A percentile compares a stretch with the other conserved stretches of the same genome.
phyloP scores from a whole-genome alignment of 1,284 basidiomycete species.

The Ceratobasidium theobromae region DNA sequence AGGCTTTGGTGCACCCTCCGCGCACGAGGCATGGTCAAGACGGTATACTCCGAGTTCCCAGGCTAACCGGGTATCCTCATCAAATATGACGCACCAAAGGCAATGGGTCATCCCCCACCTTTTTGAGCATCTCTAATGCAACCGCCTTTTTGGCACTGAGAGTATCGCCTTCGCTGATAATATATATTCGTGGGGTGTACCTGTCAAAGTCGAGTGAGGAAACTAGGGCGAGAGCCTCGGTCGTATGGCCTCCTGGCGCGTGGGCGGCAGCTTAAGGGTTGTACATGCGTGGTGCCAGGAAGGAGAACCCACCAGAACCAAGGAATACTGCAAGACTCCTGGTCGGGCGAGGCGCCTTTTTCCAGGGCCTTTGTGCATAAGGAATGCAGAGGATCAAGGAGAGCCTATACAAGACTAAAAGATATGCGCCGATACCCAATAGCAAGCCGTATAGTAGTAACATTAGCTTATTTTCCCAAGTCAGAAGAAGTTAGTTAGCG shows the following conservation, averaged over 20 bases:
- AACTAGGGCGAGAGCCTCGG: conserved; percentile 80
- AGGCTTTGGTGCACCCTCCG: conserved; percentile 79
- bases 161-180: conserved; percentile 79
- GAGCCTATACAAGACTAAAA: conserved; percentile 13
- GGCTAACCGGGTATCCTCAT: background rate
- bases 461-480: no score
- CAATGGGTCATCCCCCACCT: background rate
- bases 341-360: conserved; percentile 32
- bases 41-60: conserved; percentile 37
- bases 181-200: conserved; percentile 78
- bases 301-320: conserved; percentile 55
- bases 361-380: background rate
- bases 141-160: conserved; percentile 74
- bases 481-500: no score
- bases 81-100: background rate
- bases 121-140: conserved; percentile 59
- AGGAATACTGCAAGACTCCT: conserved; percentile 57
- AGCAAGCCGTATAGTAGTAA: background rate
- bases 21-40: conserved; percentile 80
- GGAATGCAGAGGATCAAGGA: background rate
- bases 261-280: background rate
- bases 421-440: background rate
- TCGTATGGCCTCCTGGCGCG: conserved; percentile 89
- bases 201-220: conserved; percentile 73
- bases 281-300: conserved; percentile 27